Evolutionary conservation across 345 rosid species (phyloP), one percentile per base, ranked within the genome.

Genomic region (Populus euphratica): DNA sequence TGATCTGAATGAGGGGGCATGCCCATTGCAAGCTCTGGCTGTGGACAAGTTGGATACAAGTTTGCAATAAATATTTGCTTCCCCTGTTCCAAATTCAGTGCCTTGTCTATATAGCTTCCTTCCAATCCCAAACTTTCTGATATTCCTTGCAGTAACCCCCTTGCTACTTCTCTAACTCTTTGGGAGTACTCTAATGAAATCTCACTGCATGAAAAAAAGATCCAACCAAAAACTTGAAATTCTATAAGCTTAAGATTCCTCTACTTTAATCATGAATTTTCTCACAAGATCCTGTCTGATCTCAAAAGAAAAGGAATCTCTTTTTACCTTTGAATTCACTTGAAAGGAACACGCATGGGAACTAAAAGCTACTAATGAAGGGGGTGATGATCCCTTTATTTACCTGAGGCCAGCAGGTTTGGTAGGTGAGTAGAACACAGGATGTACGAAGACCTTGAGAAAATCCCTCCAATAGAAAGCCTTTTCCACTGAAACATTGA

Each of bases 21-120:
- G 2, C 94, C 94, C 86, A 90, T 87, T 27, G 88, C 90, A 2
- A 79, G 85, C 16, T 87, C 87, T 23, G 93, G 93, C 73, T 86
- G 85, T 18, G 89, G 88, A 76, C 93, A 90, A 6, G 91, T 81
- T 3, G 93, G 90, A 63, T 90, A 90, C 5, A 81, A 69, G 72
- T 88, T 90, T 0, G 86, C 87, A 0, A n/a, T 18, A 14, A 84
- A 54, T 3, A 83, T 16, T 41, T 88, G 89, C 0, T 80, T 50
- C 5, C 91, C 83, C 0, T 76, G 50, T 23, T 83, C 87, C 18
- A 85, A 44, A 31, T 83, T 44, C 78, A 85, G 0, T 16, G 78
- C 68, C 80, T 78, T 69, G 5, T 85, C 83, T 14, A 86, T 83
- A 18, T 83, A 80, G 47, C 39, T 17, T 2, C 67, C 61, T 68